These are phyloP conservation scores for Pichia californica DNA, from an alignment of 805 yeast species.

Conservation along the genomic window DNA sequence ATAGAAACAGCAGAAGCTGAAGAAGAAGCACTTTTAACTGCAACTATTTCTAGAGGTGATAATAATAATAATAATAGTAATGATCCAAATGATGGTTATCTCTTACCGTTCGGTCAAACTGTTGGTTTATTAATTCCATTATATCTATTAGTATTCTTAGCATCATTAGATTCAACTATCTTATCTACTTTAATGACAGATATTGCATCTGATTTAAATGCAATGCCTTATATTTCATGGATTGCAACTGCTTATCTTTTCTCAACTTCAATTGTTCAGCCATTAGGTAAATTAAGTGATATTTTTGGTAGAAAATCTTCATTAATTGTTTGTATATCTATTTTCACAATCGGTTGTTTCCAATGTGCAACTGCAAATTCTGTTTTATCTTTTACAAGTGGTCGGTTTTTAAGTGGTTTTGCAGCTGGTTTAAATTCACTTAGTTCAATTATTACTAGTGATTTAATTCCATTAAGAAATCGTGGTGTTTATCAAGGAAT, in stretches of 20 bases:
- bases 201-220: slow-evolving; percentile 64
- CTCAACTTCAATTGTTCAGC: slow-evolving; percentile 69
- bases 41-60: slow-evolving; percentile 1
- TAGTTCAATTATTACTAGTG: slow-evolving; percentile 72
- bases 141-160: slow-evolving; percentile 46
- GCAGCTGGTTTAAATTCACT: slow-evolving; percentile 87
- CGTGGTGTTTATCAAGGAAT: slow-evolving; percentile 85
- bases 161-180: slow-evolving; percentile 63
- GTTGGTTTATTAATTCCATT: slow-evolving; percentile 35
- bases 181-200: slow-evolving; percentile 59
- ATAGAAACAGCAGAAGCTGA: neutral
- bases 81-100: slow-evolving; percentile 15
- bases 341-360: slow-evolving; percentile 53
- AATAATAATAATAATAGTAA: neutral
- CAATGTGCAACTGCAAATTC: slow-evolving; percentile 48
- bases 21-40: too few species aligned
- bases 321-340: slow-evolving; percentile 43
- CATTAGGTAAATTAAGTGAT: slow-evolving; percentile 66
- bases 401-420: slow-evolving; percentile 73
- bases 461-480: slow-evolving; percentile 70
- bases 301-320: slow-evolving; percentile 60
- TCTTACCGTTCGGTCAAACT: slow-evolving; percentile 25
- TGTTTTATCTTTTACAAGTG: slow-evolving; percentile 41
- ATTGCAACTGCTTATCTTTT: slow-evolving; percentile 65
- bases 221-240: slow-evolving; percentile 60